These are phyloP conservation scores for Amauroascus verrucosus DNA, from an alignment of 2,329 filamentous ascomycete species.

Conservation along the genomic window DNA sequence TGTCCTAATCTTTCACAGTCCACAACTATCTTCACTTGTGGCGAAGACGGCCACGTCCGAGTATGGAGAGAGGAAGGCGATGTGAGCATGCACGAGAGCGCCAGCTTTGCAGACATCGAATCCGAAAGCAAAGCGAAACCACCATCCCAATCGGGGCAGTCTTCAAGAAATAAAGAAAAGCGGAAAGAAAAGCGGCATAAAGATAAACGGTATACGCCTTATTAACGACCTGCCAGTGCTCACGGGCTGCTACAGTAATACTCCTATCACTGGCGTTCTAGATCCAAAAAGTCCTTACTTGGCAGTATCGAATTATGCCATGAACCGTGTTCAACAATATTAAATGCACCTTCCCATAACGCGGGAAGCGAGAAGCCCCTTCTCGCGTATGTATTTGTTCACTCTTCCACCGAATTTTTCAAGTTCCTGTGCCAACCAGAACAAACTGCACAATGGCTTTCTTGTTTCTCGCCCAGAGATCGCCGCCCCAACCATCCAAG, in stretches of 20 bases:
- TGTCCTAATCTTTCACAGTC: constrained; percentile 21
- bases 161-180: constrained; percentile 15
- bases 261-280: neutral
- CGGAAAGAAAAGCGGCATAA: constrained; percentile 24
- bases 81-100: constrained; percentile 15
- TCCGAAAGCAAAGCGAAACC: constrained; percentile 2
- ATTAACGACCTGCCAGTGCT: constrained; percentile 18
- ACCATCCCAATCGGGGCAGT: constrained; percentile 16
- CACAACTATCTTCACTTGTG: constrained; percentile 36
- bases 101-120: neutral
- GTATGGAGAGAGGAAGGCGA: constrained; percentile 24
- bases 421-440: constrained; percentile 3
- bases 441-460: neutral
- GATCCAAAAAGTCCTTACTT: neutral
- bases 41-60: constrained; percentile 37
- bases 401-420: neutral
- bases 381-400: neutral
- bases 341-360: neutral
- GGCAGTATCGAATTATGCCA: neutral
- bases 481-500: neutral
- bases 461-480: neutral
- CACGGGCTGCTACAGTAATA: neutral
- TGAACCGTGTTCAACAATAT: neutral
- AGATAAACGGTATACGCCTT: constrained; percentile 33
- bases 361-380: neutral